phyloP scores from a whole-genome alignment of 2,329 filamentous ascomycete species.

The Clonostachys solani region DNA sequence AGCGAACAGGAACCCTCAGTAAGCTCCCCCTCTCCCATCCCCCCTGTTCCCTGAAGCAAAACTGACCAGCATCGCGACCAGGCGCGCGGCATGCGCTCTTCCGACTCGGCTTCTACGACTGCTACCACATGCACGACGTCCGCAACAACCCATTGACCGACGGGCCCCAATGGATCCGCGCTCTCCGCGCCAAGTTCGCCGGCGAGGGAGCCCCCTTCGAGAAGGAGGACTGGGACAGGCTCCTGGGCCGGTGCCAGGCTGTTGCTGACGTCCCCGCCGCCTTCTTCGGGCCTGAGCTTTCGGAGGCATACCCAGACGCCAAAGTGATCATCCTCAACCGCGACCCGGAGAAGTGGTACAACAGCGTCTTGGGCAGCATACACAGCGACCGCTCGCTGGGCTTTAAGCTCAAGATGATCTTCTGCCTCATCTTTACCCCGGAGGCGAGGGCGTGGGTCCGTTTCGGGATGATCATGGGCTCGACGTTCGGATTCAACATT shows the following conservation, averaged over 20 bases:
- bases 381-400: slow-evolving; percentile 7
- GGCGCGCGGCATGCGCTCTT: slow-evolving; percentile 25
- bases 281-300: slow-evolving; percentile 37
- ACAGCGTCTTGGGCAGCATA: slow-evolving; percentile 17
- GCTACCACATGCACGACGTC: slow-evolving; percentile 28
- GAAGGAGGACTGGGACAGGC: slow-evolving; percentile 37
- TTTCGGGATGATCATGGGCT: slow-evolving; percentile 18
- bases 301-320: slow-evolving; percentile 25
- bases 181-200: slow-evolving; percentile 23
- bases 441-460: slow-evolving; percentile 12
- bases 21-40: slow-evolving; percentile 2
- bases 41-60: neutral
- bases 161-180: slow-evolving; percentile 19
- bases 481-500: slow-evolving; percentile 21
- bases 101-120: slow-evolving; percentile 27
- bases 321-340: slow-evolving; percentile 32
- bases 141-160: slow-evolving; percentile 15
- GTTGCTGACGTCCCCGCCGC: slow-evolving; percentile 52
- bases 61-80: slow-evolving; percentile 5
- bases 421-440: slow-evolving; percentile 19
- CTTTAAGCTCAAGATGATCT: slow-evolving; percentile 13
- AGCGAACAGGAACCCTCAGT: slow-evolving; percentile 32
- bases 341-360: slow-evolving; percentile 31
- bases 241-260: slow-evolving; percentile 41
- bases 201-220: slow-evolving; percentile 18